Conservation (phyloP, 2,329 filamentous ascomycete species). For the Colletotrichum salicis region DNA sequence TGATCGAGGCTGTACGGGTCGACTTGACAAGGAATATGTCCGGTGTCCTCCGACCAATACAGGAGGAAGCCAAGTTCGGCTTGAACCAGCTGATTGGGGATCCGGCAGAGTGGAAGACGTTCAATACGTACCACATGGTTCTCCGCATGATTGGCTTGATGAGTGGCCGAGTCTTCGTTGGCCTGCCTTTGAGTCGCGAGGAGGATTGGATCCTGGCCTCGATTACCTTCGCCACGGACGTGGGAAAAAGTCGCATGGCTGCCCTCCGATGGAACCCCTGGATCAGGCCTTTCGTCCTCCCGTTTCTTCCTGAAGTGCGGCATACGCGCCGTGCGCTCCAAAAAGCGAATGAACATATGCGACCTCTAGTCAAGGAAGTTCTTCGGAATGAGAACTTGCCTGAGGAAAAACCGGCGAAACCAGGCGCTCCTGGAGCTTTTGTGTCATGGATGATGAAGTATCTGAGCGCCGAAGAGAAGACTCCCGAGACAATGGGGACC, state of each 20-base stretch:
- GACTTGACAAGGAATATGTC: constrained; percentile 20
- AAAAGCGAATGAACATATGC: constrained; percentile 21
- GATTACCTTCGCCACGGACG: constrained; percentile 41
- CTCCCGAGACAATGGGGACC: constrained; percentile 14
- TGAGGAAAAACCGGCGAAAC: constrained; percentile 40
- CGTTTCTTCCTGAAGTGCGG: constrained; percentile 20
- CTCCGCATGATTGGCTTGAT: constrained; percentile 42
- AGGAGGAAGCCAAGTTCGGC: constrained; percentile 29
- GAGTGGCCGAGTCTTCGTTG: constrained; percentile 44
- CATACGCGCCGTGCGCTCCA: constrained; percentile 8
- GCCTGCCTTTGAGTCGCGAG: constrained; percentile 42
- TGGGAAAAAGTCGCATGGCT: constrained; percentile 16
- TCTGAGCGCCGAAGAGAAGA: not conserved
- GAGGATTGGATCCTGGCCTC: constrained; percentile 42
- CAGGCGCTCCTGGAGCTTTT: constrained; percentile 42
- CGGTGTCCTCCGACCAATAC: constrained; percentile 16
- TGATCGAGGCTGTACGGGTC: constrained; percentile 23
- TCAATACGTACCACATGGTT: constrained; percentile 38
- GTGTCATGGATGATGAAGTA: constrained; percentile 57
- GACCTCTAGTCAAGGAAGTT: constrained; percentile 17
- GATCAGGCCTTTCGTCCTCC: constrained; percentile 15
- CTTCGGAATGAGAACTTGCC: not conserved
- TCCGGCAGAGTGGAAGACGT: constrained; percentile 36
- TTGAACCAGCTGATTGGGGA: constrained; percentile 8
- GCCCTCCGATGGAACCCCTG: constrained; percentile 13